Evolutionary conservation across 768 basidiomycete genomes (phyloP).

Genomic region (Hericium erinaceus): DNA sequence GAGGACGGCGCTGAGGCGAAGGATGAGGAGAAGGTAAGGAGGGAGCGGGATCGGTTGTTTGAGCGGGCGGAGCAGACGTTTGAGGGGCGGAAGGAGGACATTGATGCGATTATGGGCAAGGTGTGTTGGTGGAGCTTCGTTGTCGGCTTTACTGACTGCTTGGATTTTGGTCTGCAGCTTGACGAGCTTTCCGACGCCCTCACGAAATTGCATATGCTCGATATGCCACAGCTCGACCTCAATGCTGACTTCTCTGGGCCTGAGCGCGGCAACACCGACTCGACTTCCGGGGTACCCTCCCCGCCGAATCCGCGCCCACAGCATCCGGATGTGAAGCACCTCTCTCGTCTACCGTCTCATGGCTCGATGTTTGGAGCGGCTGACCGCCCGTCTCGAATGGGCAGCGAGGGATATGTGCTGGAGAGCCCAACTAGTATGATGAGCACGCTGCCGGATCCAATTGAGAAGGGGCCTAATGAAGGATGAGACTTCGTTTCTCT

Average conservation of each 20-base stretch:
- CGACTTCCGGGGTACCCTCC: constrained; percentile 15
- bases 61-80: constrained; percentile 59
- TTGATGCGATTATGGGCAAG: constrained; percentile 67
- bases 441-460: constrained; percentile 1
- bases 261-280: constrained; percentile 23
- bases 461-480: not conserved
- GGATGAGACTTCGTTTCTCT: too few species aligned
- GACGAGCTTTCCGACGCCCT: constrained; percentile 40
- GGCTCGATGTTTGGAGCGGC: not conserved
- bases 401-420: constrained; percentile 10
- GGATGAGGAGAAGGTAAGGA: constrained; percentile 46
- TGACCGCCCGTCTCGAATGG: not conserved
- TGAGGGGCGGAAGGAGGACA: constrained; percentile 57
- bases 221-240: constrained; percentile 31
- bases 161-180: constrained; percentile 29
- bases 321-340: constrained; percentile 14
- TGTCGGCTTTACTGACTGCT: constrained; percentile 1
- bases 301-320: constrained; percentile 16
- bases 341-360: not conserved
- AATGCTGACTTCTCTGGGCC: constrained; percentile 2
- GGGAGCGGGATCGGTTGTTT: constrained; percentile 55
- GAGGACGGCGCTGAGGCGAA: constrained; percentile 30
- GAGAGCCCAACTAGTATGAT: constrained; percentile 25
- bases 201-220: constrained; percentile 35
- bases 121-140: constrained; percentile 25